These are phyloP conservation scores for Ustulina deusta DNA, from an alignment of 2,329 filamentous ascomycete species.

Conservation along the genomic window DNA sequence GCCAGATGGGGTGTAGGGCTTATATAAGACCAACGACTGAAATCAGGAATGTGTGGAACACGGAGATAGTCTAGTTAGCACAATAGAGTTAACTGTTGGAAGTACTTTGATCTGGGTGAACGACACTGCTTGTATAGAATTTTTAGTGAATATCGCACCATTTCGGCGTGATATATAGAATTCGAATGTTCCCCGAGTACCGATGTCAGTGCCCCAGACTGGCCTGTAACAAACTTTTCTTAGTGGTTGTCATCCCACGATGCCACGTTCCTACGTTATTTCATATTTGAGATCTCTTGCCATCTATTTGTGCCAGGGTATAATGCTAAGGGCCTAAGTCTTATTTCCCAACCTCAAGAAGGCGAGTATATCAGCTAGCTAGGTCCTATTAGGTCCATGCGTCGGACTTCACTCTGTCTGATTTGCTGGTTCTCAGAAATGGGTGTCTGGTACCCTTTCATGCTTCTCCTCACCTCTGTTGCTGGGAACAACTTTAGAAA, in stretches of 20 bases:
- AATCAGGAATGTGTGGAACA: neutral
- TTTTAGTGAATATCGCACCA: neutral
- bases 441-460: no score
- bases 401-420: no score
- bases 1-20: neutral
- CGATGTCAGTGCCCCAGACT: neutral
- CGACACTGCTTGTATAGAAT: neutral
- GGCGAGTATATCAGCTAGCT: no score
- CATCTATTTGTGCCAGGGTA: no score
- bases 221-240: neutral
- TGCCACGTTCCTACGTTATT: neutral
- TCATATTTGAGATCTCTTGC: neutral
- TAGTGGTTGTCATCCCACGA: neutral
- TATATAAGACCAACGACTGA: neutral
- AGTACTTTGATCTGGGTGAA: neutral
- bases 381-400: no score
- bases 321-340: no score
- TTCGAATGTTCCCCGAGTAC: neutral
- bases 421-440: no score
- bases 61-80: neutral
- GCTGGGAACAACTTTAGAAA: no score
- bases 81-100: neutral
- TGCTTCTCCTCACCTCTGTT: no score
- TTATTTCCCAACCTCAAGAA: no score
- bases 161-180: neutral